Evolutionary conservation across 73 alveolate species (phyloP), one percentile per base, ranked within the genome.

Genomic region (Tetrahymena thermophila): DNA sequence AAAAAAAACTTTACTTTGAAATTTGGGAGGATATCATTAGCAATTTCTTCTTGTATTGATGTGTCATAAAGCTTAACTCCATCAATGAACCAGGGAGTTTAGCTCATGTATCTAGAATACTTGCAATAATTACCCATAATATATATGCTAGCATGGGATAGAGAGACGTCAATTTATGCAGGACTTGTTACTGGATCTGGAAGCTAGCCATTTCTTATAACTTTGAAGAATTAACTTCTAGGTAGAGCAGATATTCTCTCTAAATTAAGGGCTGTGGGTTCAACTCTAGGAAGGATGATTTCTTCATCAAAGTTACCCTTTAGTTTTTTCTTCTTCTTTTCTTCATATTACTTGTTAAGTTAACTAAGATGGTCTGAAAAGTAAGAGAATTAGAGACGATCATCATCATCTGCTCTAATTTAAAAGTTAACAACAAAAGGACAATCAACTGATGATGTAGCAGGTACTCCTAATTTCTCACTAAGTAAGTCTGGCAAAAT

Each of bases 21-120:
- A 9, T 94, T 58, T 11, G 97, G 94, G 35, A 56, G 83, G 25
- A 96, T 94, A 44, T 85, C 85, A 19, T 38, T n/a, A 9, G 97
- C 55, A 42, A 96, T 97, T 40, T 93, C 95, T 56, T 96, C 98
- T 85, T 95, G 57, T 34, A 96, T 95, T 23, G 97, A 94, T 31
- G 85, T 93, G 94, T 93, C 97, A 57, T 97, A 95, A 10, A 84
- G 85, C 58, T 84, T 50, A 21, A 85, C 84, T 38, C 98, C 99
- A 44, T 97, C 99, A 9, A 99, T 96, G 84, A 96, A 96, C 99
- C 99, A 99, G 28, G 99, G 99, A 44, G 99, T 97, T 96, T 99
- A 98, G 38, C 99, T 98, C 42, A 99, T 96, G 93, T 96, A 98
- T 94, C 99, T 96, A 10, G 99, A 97, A 94, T 93, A 97, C 97